These are phyloP conservation scores for Wickerhamomyces mucosus DNA, from an alignment of 805 yeast genomes.

Conservation along the genomic window DNA sequence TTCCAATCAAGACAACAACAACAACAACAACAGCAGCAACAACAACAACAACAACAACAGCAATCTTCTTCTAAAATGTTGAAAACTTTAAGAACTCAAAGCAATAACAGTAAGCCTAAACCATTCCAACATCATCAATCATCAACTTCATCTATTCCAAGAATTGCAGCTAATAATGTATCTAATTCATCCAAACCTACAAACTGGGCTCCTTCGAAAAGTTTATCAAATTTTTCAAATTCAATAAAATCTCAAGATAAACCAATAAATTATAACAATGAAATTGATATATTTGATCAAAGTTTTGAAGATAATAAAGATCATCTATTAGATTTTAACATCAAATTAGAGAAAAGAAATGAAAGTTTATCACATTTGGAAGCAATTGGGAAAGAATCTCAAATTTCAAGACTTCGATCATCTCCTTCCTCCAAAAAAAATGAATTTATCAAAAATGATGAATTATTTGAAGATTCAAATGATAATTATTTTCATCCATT, in stretches of 20 bases:
- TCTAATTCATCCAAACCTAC: conserved; percentile 3
- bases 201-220: conserved; percentile 19
- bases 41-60: conserved; percentile 6
- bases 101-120: conserved; percentile 10
- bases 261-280: background rate
- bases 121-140: conserved; percentile 5
- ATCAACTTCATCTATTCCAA: conserved; percentile 16
- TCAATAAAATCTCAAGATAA: background rate
- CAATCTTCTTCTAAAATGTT: conserved; percentile 14
- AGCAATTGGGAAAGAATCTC: conserved; percentile 15
- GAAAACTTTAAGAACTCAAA: conserved; percentile 26
- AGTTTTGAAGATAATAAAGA: conserved; percentile 15
- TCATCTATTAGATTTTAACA: conserved; percentile 13
- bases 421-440: no score
- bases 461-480: no score
- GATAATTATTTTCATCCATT: conserved; percentile 1
- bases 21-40: conserved; percentile 10
- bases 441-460: no score
- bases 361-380: conserved; percentile 19
- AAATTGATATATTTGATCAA: conserved; percentile 15
- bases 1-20: conserved; percentile 16
- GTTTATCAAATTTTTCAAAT: conserved; percentile 3
- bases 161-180: conserved; percentile 19
- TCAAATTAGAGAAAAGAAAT: conserved; percentile 12
- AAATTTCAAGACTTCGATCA: conserved; percentile 9